Evolutionary conservation across 2,329 filamentous ascomycete genomes (phyloP), one percentile per base, ranked within the genome.

Genomic region (Ilyonectria robusta): DNA sequence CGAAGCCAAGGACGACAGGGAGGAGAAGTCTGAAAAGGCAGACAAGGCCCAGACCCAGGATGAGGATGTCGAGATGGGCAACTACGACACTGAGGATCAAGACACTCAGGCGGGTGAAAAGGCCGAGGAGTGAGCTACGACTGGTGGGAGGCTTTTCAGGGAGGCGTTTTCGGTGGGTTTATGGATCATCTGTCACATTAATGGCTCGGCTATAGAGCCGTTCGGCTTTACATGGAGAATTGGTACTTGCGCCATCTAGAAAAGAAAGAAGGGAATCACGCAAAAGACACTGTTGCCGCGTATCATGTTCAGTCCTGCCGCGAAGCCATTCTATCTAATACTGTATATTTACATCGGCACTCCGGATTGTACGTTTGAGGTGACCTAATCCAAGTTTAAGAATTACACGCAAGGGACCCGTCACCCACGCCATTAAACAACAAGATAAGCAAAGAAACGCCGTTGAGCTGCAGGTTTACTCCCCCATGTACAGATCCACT

Each of bases 401-500:
- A 64, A 74, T 62, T 37, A 44, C 59, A 21, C 57, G 29, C 60
- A 50, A 64, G 50, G 47, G 48, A 54, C n/a, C 13, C 31, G 26
- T 26, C 21, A 11, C 42, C 48, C 57, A 40, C 26, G 48, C 51
- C 26, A 50, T 46, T 31, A 3, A 48, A 11, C 48, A 46, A 54
- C 29, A 48, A 17, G 42, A 55, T 26, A 15, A 50, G 11, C 21
- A 60, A 29, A 6, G 44, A 29, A 31, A 54, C 57, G 26, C 51
- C 53, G 7, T 10, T 37, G 11, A 21, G n/a, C 6, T 6, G 58
- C 66, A 75, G 6, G 64, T 77, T 42, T 70, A 76, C 31, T 76
- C 74, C 26, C 80, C 81, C 11, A 79, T 94, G 77, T 97, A 97
- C 72, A 98, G 79, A 81, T 98, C 96, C 37, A 98, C 96, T 33